Base-by-base conservation (phyloP, 2,329 filamentous ascomycete genomes). In the Paracamarosporium sp. region DNA sequence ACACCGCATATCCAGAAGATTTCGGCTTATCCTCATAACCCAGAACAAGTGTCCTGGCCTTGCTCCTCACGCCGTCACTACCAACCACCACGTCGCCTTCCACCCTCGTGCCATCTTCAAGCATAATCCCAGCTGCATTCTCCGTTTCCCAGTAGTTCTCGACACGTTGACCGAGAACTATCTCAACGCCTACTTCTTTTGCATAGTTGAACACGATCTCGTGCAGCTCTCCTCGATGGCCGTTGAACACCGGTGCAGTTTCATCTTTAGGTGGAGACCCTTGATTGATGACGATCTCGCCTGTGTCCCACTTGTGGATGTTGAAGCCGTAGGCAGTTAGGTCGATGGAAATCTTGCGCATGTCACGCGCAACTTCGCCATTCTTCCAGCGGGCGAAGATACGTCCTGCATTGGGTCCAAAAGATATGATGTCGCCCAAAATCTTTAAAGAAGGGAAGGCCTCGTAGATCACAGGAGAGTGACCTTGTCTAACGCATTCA, bases 401-500 rank as follows among this genome's bases (percentile, higher is more conserved):
- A 38, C 86, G 82, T 0, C 85, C 85, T 12, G 80, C 85, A 62
- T 88, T 88, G 46, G 83, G 79, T 1, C 86, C 85, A 60, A 87
- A 87, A 12, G 83, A 85, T 60, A 88, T 88, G 60, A 88, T 87
- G 73, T 88, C 84, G 51, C 86, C 86, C 0, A 88, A 80, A 4
- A 79, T 74, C 63, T 87, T 88, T 53, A 88, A 80, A 53, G 82
- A 81, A 7, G 74, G 73, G 57, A 87, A 87, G 0, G 82, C 79
- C 64, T 88, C 86, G 68, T 87, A 86, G 58, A 88, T 80, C 53
- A 81, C 75, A 17, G 86, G 85, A 12, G 80, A 76, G 67, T 88
- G 86, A 15, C 86, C 86, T 61, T 88, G 84, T 15, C 85, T 81
- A 59, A 84, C 81, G 66, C 85, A 87, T 73, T 89, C 86, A 59